A percentile compares a stretch with the other conserved stretches of the same genome.
Evolutionary conservation across 306 rosid species (phyloP).

Genomic region (Oxytropis ochrocephala): DNA sequence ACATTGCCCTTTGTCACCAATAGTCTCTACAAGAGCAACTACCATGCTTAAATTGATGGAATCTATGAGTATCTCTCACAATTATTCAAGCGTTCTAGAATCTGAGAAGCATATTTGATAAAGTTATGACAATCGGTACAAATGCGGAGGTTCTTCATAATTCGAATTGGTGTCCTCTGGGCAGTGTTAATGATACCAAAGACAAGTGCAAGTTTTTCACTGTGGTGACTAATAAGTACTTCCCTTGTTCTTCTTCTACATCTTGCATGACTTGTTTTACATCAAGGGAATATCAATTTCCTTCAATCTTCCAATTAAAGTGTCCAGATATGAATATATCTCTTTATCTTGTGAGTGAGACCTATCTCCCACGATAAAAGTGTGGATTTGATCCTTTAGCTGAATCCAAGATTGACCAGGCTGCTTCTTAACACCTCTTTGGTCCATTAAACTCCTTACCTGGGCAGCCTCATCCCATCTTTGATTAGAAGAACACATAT

Average conservation of each 20-base stretch:
- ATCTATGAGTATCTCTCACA: slow-evolving; percentile 62
- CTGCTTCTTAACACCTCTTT: slow-evolving; percentile 61
- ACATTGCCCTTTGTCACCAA: slow-evolving; percentile 44
- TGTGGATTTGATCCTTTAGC: slow-evolving; percentile 56
- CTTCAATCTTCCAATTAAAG: slow-evolving; percentile 57
- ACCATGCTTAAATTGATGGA: slow-evolving; percentile 64
- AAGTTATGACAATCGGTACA: slow-evolving; percentile 72
- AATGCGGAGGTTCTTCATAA: slow-evolving; percentile 66
- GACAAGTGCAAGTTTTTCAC: slow-evolving; percentile 70
- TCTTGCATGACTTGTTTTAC: slow-evolving; percentile 55
- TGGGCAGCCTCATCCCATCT: slow-evolving; percentile 75
- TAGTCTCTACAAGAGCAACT: slow-evolving; percentile 70
- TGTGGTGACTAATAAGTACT: slow-evolving; percentile 55
- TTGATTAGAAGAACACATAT: slow-evolving; percentile 49
- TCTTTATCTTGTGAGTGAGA: slow-evolving; percentile 40
- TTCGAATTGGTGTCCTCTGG: slow-evolving; percentile 45
- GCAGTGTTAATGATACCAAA: slow-evolving; percentile 47
- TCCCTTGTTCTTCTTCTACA: slow-evolving; percentile 77
- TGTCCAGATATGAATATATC: slow-evolving; percentile 51
- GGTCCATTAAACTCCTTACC: slow-evolving; percentile 59
- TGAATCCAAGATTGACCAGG: slow-evolving; percentile 89
- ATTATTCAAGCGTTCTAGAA: slow-evolving; percentile 60
- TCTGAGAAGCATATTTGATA: slow-evolving; percentile 60
- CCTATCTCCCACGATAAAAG: slow-evolving; percentile 55
- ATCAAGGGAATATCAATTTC: slow-evolving; percentile 56